These are phyloP conservation scores for Camellia lanceoleosa DNA, from an alignment of 148 eudicot species.

Conservation along the genomic window DNA sequence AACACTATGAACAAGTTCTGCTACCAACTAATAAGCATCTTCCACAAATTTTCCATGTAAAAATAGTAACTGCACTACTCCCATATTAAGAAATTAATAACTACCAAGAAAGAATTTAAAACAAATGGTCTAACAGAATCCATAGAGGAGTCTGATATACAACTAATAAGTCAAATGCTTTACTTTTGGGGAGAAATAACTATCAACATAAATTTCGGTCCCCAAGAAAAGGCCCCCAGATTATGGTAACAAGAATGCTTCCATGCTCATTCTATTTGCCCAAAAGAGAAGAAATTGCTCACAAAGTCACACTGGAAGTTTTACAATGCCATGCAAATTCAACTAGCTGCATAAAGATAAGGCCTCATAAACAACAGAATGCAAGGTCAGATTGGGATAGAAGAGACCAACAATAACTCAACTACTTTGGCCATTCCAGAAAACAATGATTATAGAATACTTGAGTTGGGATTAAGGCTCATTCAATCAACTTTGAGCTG, in stretches of 20 bases:
- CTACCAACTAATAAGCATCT: background rate
- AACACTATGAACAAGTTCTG: background rate
- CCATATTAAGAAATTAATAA: background rate
- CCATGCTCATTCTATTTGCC: no score
- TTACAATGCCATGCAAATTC: background rate
- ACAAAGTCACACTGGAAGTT: background rate
- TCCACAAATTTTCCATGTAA: background rate
- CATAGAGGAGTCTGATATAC: background rate
- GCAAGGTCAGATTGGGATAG: background rate
- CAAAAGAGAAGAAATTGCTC: background rate
- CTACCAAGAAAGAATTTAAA: background rate
- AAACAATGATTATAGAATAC: background rate
- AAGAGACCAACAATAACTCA: background rate
- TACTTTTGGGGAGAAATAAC: background rate
- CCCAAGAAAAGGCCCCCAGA: background rate
- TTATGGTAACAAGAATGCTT: background rate
- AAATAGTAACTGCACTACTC: constrained; percentile 2
- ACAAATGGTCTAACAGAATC: background rate
- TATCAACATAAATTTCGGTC: background rate
- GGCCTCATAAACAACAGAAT: background rate
- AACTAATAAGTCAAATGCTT: background rate
- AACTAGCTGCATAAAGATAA: background rate
- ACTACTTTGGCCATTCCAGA: background rate
- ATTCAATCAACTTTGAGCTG: background rate
- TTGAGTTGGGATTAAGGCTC: background rate